A percentile compares a stretch with the other conserved stretches of the same genome.
These are phyloP conservation scores for Parmelia sp. DNA, from an alignment of 495 filamentous ascomycete genomes.

Conservation along the genomic window DNA sequence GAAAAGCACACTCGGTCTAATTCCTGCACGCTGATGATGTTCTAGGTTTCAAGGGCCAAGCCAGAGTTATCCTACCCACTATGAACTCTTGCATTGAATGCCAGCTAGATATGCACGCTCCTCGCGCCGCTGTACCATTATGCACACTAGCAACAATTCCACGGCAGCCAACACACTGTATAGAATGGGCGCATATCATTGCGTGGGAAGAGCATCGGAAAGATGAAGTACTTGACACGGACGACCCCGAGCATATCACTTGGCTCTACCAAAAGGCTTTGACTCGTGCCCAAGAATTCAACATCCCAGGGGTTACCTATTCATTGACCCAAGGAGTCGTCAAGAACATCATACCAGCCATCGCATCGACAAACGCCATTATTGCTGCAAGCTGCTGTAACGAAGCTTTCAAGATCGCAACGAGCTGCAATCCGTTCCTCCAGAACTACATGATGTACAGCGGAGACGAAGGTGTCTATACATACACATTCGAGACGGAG, in stretches of 20 bases:
- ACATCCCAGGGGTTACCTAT: slow-evolving; percentile 90
- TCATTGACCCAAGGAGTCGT: slow-evolving; percentile 96
- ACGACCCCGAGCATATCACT: slow-evolving; percentile 93
- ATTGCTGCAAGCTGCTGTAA: slow-evolving; percentile 94
- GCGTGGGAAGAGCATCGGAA: slow-evolving; percentile 58
- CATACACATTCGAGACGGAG: slow-evolving; percentile 90
- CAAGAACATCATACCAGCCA: slow-evolving; percentile 99
- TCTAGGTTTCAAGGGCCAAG: slow-evolving; percentile 89
- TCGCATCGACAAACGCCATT: slow-evolving; percentile 95
- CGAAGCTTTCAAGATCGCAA: slow-evolving; percentile 91
- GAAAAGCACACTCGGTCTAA: neutral
- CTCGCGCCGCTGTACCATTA: slow-evolving; percentile 85
- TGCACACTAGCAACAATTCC: slow-evolving; percentile 97
- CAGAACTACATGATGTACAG: slow-evolving; percentile 99
- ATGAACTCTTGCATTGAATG: slow-evolving; percentile 96
- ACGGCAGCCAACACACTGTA: slow-evolving; percentile 94
- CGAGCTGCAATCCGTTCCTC: slow-evolving; percentile 69
- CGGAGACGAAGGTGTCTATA: slow-evolving; percentile 91
- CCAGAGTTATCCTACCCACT: slow-evolving; percentile 85
- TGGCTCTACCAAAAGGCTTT: slow-evolving; percentile 92
- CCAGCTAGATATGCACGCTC: slow-evolving; percentile 96
- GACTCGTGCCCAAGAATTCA: slow-evolving; percentile 74
- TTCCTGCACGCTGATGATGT: slow-evolving; percentile 20
- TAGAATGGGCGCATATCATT: slow-evolving; percentile 97
- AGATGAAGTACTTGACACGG: slow-evolving; percentile 73